phyloP scores from a whole-genome alignment of 2,329 filamentous ascomycete genomes.

The Pestalotiopsis sp. region DNA sequence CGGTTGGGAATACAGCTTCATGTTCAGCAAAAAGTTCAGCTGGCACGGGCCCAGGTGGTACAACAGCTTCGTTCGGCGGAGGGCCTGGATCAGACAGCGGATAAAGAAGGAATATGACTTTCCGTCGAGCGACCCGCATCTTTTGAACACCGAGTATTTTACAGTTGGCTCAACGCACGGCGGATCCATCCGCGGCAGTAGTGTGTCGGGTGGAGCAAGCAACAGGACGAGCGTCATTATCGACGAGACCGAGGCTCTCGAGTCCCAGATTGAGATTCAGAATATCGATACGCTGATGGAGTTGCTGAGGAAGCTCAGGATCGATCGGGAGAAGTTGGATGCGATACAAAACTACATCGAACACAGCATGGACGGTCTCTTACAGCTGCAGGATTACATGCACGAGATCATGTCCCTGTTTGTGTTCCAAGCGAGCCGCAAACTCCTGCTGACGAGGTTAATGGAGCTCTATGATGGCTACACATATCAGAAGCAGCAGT shows the following conservation, averaged over 20 bases:
- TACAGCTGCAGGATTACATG: conserved; percentile 76
- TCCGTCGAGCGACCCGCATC: conserved; percentile 58
- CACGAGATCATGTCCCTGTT: conserved; percentile 85
- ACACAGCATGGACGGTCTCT: conserved; percentile 74
- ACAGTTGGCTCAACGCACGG: conserved; percentile 61
- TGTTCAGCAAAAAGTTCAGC: conserved; percentile 72
- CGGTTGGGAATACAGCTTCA: conserved; percentile 96
- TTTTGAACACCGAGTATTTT: conserved; percentile 80
- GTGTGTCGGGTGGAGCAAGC: conserved; percentile 29
- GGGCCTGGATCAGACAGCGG: conserved; percentile 85
- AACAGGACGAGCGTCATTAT: conserved; percentile 31
- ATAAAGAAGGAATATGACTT: conserved; percentile 60
- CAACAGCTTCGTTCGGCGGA: conserved; percentile 88
- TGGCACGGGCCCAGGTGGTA: conserved; percentile 96
- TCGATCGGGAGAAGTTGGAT: conserved; percentile 91
- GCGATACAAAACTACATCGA: conserved; percentile 81
- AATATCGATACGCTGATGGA: conserved; percentile 72
- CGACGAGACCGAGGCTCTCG: conserved; percentile 34
- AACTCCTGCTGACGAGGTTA: conserved; percentile 73
- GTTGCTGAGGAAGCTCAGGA: conserved; percentile 68
- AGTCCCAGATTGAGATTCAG: conserved; percentile 60
- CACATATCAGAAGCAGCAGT: conserved; percentile 23
- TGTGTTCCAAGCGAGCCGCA: conserved; percentile 86
- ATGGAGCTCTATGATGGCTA: conserved; percentile 62
- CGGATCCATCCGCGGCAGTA: conserved; percentile 41